Conservation (phyloP, 176 grass and related monocot genomes). For the Avena sativa region DNA sequence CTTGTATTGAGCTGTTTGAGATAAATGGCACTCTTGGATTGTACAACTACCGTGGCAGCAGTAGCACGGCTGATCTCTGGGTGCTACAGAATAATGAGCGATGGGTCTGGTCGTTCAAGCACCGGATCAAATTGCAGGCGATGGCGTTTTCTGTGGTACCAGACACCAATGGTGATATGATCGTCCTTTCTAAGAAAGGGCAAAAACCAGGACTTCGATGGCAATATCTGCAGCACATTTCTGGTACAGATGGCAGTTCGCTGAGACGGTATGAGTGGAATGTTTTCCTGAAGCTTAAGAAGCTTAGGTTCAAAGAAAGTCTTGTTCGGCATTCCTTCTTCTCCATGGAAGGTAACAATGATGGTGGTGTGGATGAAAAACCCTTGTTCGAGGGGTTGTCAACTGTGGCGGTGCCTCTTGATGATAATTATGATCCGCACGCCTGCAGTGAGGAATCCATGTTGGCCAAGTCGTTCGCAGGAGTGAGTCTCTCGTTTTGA, state of each 20-base stretch:
- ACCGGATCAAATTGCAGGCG: not conserved
- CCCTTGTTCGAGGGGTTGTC: not conserved
- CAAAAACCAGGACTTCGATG: not conserved
- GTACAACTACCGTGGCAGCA: not conserved
- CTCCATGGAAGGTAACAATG: not conserved
- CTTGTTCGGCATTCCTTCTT: slow-evolving; percentile 7
- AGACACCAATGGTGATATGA: not conserved
- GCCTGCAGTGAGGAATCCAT: too few species aligned
- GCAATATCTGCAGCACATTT: slow-evolving; percentile 7
- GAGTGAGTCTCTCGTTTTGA: too few species aligned
- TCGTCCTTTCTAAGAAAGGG: not conserved
- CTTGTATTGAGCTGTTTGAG: not conserved
- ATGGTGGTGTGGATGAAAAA: not conserved
- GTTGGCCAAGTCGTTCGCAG: too few species aligned
- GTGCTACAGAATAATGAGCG: not conserved
- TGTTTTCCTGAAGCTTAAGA: not conserved
- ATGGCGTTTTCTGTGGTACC: not conserved
- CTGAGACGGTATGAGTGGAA: slow-evolving; percentile 1
- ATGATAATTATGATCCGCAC: not conserved
- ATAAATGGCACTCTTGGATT: not conserved
- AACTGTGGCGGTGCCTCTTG: not conserved
- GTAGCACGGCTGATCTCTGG: slow-evolving; percentile 1
- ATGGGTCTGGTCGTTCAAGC: not conserved
- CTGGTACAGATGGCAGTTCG: not conserved
- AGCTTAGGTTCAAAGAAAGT: not conserved